Conservation (phyloP, 129 eudicot genomes). For the Flaveria bidentis region DNA sequence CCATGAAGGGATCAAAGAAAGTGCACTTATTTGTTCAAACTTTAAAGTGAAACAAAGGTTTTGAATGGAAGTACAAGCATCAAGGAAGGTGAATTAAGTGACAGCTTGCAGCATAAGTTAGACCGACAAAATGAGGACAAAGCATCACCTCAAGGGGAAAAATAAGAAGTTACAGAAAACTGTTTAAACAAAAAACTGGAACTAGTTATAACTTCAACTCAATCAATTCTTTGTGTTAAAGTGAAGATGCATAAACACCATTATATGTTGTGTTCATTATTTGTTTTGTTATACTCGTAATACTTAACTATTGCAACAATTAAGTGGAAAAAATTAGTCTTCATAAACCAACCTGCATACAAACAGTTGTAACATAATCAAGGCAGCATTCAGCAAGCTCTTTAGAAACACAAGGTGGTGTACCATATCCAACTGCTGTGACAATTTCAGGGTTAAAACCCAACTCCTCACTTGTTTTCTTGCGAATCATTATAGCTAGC, state of each 20-base stretch:
- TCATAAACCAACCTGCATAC: constrained; percentile 73
- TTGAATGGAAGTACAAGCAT: background rate
- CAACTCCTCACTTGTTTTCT: constrained; percentile 63
- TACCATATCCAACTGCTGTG: constrained; percentile 77
- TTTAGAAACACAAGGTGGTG: constrained; percentile 94
- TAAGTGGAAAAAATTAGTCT: background rate
- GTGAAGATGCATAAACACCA: background rate
- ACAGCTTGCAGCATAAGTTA: background rate
- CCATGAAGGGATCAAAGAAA: background rate
- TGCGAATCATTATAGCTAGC: constrained; percentile 83
- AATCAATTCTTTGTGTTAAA: background rate
- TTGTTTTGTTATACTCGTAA: background rate
- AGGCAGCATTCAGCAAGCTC: constrained; percentile 76
- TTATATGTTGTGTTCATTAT: background rate
- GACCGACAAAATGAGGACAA: background rate
- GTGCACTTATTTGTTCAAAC: background rate
- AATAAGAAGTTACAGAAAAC: background rate
- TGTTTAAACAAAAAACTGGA: background rate
- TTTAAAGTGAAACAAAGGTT: background rate
- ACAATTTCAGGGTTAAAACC: constrained; percentile 86
- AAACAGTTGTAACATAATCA: constrained; percentile 72
- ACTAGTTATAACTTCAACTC: background rate
- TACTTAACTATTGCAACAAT: background rate
- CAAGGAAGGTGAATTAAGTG: background rate
- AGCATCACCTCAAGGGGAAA: background rate